Percentiles rank a stretch among this genome's conserved stretches.
Conservation (phyloP, 2,329 filamentous ascomycete species). For the Zelopaecilomyces penicillatus region DNA sequence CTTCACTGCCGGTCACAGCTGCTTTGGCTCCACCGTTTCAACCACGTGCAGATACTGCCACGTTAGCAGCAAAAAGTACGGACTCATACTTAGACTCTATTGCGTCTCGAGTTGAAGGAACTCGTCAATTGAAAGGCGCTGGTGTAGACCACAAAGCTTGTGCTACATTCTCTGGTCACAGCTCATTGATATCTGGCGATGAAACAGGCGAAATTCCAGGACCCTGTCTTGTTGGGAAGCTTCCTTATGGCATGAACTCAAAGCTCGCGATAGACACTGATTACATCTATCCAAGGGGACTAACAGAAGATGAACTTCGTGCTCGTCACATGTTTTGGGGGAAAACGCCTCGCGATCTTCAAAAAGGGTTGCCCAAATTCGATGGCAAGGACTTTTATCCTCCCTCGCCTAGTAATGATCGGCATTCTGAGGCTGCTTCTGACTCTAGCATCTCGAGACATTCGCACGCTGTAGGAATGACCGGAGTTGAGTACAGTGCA, state of each 20-base stretch:
- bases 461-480: too few species aligned
- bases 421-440: not conserved
- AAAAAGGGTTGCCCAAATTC: constrained; percentile 51
- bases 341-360: constrained; percentile 40
- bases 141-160: too few species aligned
- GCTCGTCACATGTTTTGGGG: constrained; percentile 55
- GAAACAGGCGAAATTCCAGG: not conserved
- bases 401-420: constrained; percentile 34
- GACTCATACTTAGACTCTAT: too few species aligned
- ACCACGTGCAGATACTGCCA: constrained; percentile 24
- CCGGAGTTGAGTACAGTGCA: too few species aligned
- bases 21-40: constrained; percentile 43
- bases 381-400: constrained; percentile 59
- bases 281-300: constrained; percentile 46
- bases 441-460: not conserved
- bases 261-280: constrained; percentile 35
- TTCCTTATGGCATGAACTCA: constrained; percentile 36
- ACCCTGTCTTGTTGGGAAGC: constrained; percentile 49
- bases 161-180: too few species aligned
- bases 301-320: constrained; percentile 50
- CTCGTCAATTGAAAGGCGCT: too few species aligned
- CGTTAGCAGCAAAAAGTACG: constrained; percentile 3
- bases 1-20: constrained; percentile 35
- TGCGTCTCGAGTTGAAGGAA: too few species aligned
- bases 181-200: too few species aligned